phyloP scores from a whole-genome alignment of 2,329 filamentous ascomycete genomes.

The Phoma sp. region DNA sequence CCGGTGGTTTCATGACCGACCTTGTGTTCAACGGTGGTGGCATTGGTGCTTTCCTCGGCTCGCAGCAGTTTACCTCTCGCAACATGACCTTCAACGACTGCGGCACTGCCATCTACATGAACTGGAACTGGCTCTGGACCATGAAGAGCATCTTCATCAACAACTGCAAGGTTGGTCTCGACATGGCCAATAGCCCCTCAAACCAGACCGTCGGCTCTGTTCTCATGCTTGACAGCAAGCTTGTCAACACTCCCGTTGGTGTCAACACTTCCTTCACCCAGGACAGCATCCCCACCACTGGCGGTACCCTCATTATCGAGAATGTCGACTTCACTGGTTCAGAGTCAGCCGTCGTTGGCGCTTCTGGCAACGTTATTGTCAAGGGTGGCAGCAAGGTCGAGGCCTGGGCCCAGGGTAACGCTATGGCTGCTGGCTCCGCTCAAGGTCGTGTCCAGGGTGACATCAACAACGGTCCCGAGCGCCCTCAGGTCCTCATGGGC shows the following conservation, averaged over 20 bases:
- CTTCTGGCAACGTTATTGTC: constrained; percentile 67
- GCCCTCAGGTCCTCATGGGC: constrained; percentile 71
- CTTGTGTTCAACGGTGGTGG: constrained; percentile 66
- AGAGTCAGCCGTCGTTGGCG: constrained; percentile 68
- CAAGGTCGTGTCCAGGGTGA: constrained; percentile 64
- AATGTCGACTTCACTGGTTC: constrained; percentile 85
- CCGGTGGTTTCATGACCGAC: constrained; percentile 66
- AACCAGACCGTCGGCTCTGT: constrained; percentile 85
- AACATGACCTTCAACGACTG: constrained; percentile 59
- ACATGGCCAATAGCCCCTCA: constrained; percentile 61
- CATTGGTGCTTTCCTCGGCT: constrained; percentile 66
- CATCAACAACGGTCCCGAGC: constrained; percentile 57
- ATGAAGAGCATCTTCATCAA: constrained; percentile 55
- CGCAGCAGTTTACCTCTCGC: constrained; percentile 66
- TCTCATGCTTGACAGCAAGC: constrained; percentile 78
- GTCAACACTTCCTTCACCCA: constrained; percentile 79
- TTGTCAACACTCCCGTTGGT: constrained; percentile 77
- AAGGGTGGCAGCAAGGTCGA: constrained; percentile 71
- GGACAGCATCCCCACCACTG: constrained; percentile 70
- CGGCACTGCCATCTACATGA: constrained; percentile 59
- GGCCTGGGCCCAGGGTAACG: constrained; percentile 81
- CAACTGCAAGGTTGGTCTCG: constrained; percentile 55
- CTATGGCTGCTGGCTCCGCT: constrained; percentile 62
- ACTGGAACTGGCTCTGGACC: constrained; percentile 63
- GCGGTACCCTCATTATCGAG: constrained; percentile 83